These are phyloP conservation scores for Crithidia sp. DNA, from an alignment of 208 protist genomes.

Conservation along the genomic window DNA sequence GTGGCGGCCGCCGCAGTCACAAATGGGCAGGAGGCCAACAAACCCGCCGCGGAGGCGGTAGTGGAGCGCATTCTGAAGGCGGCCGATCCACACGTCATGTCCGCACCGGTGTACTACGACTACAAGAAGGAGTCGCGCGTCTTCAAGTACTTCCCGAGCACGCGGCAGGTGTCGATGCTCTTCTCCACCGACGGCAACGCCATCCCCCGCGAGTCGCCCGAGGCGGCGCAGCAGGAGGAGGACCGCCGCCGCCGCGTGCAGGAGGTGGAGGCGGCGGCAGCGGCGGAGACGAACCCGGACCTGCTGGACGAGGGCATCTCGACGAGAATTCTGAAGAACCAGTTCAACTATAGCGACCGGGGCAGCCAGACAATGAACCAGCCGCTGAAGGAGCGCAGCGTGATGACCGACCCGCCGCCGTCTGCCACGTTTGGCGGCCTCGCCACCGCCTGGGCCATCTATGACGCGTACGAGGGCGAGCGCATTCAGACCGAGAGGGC, in stretches of 20 bases:
- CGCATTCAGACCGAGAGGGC: slow-evolving; percentile 83
- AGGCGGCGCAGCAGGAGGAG: slow-evolving; percentile 91
- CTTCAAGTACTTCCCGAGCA: slow-evolving; percentile 91
- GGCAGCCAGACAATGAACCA: slow-evolving; percentile 97
- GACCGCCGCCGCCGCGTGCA: slow-evolving; percentile 75
- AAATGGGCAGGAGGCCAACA: slow-evolving; percentile 28
- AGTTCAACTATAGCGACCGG: slow-evolving; percentile 98
- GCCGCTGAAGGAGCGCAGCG: slow-evolving; percentile 65
- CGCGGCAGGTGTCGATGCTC: slow-evolving; percentile 88
- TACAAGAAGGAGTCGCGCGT: slow-evolving; percentile 92
- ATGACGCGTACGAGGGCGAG: slow-evolving; percentile 95
- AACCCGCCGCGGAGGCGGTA: slow-evolving; percentile 56
- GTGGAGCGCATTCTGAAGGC: slow-evolving; percentile 94
- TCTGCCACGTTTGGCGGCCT: slow-evolving; percentile 83
- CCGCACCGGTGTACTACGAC: slow-evolving; percentile 92
- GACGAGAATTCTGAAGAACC: slow-evolving; percentile 95
- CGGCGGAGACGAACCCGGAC: slow-evolving; percentile 87
- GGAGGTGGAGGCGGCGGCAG: slow-evolving; percentile 73
- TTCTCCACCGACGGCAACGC: slow-evolving; percentile 85
- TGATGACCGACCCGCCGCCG: slow-evolving; percentile 95
- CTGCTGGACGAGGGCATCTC: slow-evolving; percentile 82
- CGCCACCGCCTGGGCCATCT: slow-evolving; percentile 96
- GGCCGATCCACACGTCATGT: slow-evolving; percentile 92
- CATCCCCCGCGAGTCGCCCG: slow-evolving; percentile 81
- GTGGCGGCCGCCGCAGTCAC: neutral